A percentile compares a stretch with the other conserved stretches of the same genome.
Conservation (phyloP, 345 rosid species). For the Lepidium africanum region DNA sequence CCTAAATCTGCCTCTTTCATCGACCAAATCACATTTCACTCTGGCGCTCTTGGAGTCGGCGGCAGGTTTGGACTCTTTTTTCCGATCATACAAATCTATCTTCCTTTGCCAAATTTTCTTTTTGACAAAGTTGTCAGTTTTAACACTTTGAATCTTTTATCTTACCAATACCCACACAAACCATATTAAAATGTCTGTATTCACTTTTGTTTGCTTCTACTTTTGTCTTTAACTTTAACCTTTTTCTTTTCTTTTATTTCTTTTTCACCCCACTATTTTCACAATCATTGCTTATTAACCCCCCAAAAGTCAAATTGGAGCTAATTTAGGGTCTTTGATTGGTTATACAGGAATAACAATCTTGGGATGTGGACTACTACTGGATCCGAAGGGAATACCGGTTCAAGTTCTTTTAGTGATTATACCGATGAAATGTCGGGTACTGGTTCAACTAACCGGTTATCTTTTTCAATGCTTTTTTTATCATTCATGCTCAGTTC, state of each 20-base stretch:
- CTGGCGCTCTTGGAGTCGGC: conserved; percentile 73
- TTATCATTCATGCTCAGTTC: conserved; percentile 24
- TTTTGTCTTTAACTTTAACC: conserved; percentile 21
- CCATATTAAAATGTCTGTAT: background rate
- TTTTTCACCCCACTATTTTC: conserved; percentile 12
- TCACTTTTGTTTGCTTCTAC: conserved; percentile 11
- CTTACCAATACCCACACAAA: background rate
- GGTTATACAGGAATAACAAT: conserved; percentile 56
- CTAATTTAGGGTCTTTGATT: conserved; percentile 11
- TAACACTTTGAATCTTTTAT: background rate
- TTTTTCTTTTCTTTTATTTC: background rate
- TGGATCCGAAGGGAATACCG: conserved; percentile 35
- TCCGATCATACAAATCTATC: background rate
- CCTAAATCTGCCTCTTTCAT: conserved; percentile 77
- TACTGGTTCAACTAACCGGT: conserved; percentile 19
- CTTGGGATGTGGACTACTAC: conserved; percentile 73
- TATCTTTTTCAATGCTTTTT: conserved; percentile 15
- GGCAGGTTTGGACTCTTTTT: conserved; percentile 46
- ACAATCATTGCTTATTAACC: background rate
- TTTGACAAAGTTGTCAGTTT: background rate
- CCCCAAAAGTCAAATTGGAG: conserved; percentile 5
- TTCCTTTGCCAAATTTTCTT: background rate
- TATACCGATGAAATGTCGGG: conserved; percentile 52
- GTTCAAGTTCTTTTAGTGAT: conserved; percentile 29
- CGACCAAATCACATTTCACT: conserved; percentile 50